A percentile compares a stretch with the other conserved stretches of the same genome.
Conservation (phyloP, 441 rosid species). For the Biscutella auriculata region DNA sequence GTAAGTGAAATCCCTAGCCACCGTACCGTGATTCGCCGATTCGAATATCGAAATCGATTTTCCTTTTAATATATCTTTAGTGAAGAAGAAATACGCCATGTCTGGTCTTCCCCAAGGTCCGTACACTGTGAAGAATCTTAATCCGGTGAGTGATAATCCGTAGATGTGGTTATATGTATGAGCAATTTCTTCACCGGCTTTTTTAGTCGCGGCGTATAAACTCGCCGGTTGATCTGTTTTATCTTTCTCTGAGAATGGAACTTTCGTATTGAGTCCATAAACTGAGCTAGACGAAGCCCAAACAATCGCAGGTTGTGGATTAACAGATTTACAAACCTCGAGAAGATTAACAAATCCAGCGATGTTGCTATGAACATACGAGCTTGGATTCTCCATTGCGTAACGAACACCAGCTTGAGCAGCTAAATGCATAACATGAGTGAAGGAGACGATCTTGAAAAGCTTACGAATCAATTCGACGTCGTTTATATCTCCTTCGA, state of each 20-base stretch:
- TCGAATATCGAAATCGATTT: constrained; percentile 74
- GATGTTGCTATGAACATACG: constrained; percentile 88
- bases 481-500: constrained; percentile 90
- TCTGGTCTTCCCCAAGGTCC: constrained; percentile 99
- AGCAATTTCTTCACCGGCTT: constrained; percentile 96
- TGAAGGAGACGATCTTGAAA: constrained; percentile 66
- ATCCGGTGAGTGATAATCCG: constrained; percentile 85
- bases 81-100: constrained; percentile 98
- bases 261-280: constrained; percentile 84
- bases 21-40: constrained; percentile 52
- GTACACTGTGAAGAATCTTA: constrained; percentile 90
- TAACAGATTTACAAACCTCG: constrained; percentile 74
- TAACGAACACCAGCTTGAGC: constrained; percentile 99
- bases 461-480: constrained; percentile 54
- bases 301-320: constrained; percentile 86
- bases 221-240: constrained; percentile 97
- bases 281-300: constrained; percentile 99
- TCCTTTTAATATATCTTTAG: constrained; percentile 73
- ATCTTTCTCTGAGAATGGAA: constrained; percentile 86
- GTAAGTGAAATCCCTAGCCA: constrained; percentile 94
- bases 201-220: constrained; percentile 90
- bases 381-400: constrained; percentile 88
- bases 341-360: constrained; percentile 84
- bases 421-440: constrained; percentile 94
- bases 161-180: constrained; percentile 92